Base-by-base conservation (phyloP, 1,284 basidiomycete genomes). In the Crucibulum cyathiforme region DNA sequence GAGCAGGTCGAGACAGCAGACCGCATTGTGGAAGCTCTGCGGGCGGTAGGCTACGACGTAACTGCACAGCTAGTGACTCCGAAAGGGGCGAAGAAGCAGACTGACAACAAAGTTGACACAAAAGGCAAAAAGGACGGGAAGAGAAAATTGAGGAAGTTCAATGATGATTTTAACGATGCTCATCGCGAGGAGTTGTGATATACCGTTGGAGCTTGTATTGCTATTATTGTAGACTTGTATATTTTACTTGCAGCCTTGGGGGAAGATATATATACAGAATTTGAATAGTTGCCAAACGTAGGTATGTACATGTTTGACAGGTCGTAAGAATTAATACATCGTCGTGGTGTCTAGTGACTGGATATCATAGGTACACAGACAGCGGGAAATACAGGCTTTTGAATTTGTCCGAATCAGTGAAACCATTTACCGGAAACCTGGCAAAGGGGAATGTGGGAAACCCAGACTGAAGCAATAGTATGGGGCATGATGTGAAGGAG, bases 31-130 rank as follows among this genome's bases (percentile, higher is more conserved):
- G 75, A 79, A 8, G 74, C 75, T 15, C 70, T 85, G 34, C 76
- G 78, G 10, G 78, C 76, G n/a, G 79, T 77, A 31, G 82, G 82
- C 13, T 77, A 74, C 58, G 78, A 84, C 54, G 72, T 82, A 57
- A 71, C 71, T 54, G 69, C 71, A 47, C 72, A 74, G 55, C 60
- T 69, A 41, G 60, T 69, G 12, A 63, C 62, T 17, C 36, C 63
- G 36, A 63, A 61, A 47, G 63, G 62, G 34, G 58, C 55, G 35
- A 57, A 63, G 36, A 59, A 58, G 41, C 55, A 59, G 56, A 47
- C 49, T 58, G 50, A 59, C 54, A 52, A 54, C 31, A 54, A 57
- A 61, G 59, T 56, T 55, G 48, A 58, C 53, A 61, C 47, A 50
- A 49, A 60, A 34, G 62, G 54, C 19, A 46, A 61, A 58, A 54